Base-by-base conservation (phyloP, 805 yeast genomes). In the Saccharomycopsis oosterbeekiorum region DNA sequence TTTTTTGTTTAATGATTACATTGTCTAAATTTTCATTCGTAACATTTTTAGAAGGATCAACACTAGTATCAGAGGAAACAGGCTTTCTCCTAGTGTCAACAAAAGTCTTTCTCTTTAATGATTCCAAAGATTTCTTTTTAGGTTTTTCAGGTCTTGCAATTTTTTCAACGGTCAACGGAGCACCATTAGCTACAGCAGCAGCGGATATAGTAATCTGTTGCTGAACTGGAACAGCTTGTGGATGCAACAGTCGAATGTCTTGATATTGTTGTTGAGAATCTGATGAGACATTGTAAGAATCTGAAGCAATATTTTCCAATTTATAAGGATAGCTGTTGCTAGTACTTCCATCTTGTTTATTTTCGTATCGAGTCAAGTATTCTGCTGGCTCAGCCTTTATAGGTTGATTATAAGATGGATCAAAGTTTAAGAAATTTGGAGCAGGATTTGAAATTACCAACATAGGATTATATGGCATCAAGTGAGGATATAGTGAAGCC, bases 61-160 rank as follows among this genome's bases (percentile, higher is more conserved):
- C 9, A 10, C 10, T 26, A 47, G 34, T 12, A 15, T 21, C 26
- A 15, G 43, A 60, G 12, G 40, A 47, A 12, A 54, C 56, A 51
- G 51, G 58, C 54, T 53, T 59, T 54, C 54, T 60, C 51, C 54
- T 29, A 26, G 39, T 41, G 14, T 26, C 40, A 59, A 36, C 55
- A 24, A 8, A 24, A 24, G 12, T 17, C 21, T 24, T 47, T 21
- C 17, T 14, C n/a, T 4, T 21, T 8, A 4, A 12, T 4, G 26
- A 24, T 14, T 47, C 53, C 19, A 26, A 2, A 21, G 53, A 26
- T 9, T 47, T 47, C 53, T 21, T 47, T 15, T 47, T 47, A 9
- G 53, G 12, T 10, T 37, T 47, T 47, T 15, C 26, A 47, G 53
- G 34, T 17, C 21, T 47, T 5, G 53, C 11, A 19, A 47, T 9